phyloP scores from a whole-genome alignment of 805 yeast genomes.

The Clavispora carvajalis region DNA sequence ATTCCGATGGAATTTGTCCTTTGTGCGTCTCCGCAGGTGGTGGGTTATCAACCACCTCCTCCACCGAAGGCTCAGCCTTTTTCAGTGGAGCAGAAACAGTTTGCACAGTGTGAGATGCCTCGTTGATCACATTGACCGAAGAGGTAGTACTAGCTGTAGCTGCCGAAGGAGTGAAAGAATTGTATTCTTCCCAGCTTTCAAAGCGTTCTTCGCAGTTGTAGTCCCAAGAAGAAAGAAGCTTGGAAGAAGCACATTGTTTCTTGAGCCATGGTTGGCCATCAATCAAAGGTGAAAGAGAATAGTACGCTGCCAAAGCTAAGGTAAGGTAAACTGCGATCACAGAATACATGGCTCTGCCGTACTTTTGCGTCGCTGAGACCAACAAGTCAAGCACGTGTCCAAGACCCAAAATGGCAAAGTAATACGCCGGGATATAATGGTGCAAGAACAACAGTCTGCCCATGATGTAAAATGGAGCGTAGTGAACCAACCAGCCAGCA shows the following conservation, averaged over 20 bases:
- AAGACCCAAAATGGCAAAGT: constrained; percentile 75
- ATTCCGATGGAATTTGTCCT: constrained; percentile 7
- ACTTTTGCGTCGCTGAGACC: constrained; percentile 32
- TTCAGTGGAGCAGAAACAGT: constrained; percentile 7
- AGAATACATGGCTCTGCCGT: constrained; percentile 40
- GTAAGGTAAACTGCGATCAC: constrained; percentile 45
- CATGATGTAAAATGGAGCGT: constrained; percentile 77
- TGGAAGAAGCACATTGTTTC: constrained; percentile 55
- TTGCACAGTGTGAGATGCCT: constrained; percentile 2
- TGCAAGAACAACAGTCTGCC: constrained; percentile 90
- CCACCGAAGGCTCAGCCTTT: constrained; percentile 9
- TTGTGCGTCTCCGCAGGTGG: constrained; percentile 13
- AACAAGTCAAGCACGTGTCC: constrained; percentile 62
- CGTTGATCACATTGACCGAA: background rate
- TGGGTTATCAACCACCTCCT: constrained; percentile 7
- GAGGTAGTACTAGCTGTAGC: background rate
- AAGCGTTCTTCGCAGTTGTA: constrained; percentile 68
- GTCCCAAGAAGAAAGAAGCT: constrained; percentile 73
- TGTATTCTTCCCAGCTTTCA: constrained; percentile 23
- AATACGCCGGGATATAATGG: constrained; percentile 89
- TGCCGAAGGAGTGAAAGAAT: constrained; percentile 3
- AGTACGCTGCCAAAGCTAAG: constrained; percentile 50
- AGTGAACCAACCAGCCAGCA: constrained; percentile 70
- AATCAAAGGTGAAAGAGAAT: constrained; percentile 62
- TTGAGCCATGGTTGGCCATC: constrained; percentile 82